These are phyloP conservation scores for Malassezia restricta DNA, from an alignment of 1,284 basidiomycete species.

Conservation along the genomic window DNA sequence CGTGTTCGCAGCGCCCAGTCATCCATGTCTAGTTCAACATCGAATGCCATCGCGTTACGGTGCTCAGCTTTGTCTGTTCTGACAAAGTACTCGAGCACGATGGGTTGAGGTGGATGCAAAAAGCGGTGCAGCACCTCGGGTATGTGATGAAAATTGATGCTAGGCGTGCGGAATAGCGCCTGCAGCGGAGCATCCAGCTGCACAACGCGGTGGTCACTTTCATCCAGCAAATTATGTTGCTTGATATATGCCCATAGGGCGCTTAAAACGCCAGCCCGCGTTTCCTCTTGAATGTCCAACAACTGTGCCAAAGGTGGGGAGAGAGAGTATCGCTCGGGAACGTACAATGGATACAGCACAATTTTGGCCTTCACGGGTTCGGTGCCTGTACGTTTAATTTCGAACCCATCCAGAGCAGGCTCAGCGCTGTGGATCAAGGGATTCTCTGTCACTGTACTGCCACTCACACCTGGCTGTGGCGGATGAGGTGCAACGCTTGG, in stretches of 20 bases:
- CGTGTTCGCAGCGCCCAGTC: slow-evolving; percentile 63
- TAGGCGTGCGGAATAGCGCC: slow-evolving; percentile 45
- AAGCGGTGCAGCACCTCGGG: slow-evolving; percentile 75
- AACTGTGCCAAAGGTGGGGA: slow-evolving; percentile 63
- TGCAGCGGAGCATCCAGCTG: slow-evolving; percentile 55
- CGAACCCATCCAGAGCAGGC: slow-evolving; percentile 63
- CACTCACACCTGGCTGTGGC: slow-evolving; percentile 24
- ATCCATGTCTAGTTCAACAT: slow-evolving; percentile 79
- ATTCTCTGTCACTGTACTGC: slow-evolving; percentile 30
- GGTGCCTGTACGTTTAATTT: slow-evolving; percentile 70
- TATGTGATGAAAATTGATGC: slow-evolving; percentile 68
- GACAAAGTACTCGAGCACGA: slow-evolving; percentile 64
- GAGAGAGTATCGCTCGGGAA: slow-evolving; percentile 74
- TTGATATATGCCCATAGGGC: slow-evolving; percentile 89
- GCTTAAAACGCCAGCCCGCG: slow-evolving; percentile 66
- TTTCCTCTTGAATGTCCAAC: slow-evolving; percentile 73
- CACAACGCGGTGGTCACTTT: slow-evolving; percentile 68
- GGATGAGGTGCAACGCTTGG: slow-evolving; percentile 40
- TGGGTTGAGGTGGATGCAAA: slow-evolving; percentile 65
- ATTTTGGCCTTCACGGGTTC: slow-evolving; percentile 64
- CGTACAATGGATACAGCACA: slow-evolving; percentile 69
- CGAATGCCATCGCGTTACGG: slow-evolving; percentile 56
- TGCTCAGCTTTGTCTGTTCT: slow-evolving; percentile 43
- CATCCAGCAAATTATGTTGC: slow-evolving; percentile 72
- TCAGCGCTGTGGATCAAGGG: slow-evolving; percentile 33